phyloP scores from a whole-genome alignment of 805 yeast species.

The Wickerhamomyces queroliae region DNA sequence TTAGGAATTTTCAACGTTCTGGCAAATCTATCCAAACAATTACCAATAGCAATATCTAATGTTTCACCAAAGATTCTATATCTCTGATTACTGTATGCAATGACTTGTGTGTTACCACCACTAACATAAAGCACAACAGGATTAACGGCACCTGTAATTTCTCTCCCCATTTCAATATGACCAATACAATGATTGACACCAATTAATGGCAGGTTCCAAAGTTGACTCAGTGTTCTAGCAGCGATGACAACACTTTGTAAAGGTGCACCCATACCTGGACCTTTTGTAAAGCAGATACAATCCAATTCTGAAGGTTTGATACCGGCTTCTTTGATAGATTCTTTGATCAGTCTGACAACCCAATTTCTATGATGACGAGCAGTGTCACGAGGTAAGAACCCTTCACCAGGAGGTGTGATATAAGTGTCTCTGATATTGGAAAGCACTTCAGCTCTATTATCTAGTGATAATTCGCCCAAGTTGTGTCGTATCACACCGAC shows the following conservation, averaged over 20 bases:
- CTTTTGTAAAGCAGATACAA: conserved; percentile 91
- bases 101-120: conserved; percentile 98
- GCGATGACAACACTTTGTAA: conserved; percentile 88
- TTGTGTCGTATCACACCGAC: conserved; percentile 85
- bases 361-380: conserved; percentile 96
- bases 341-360: conserved; percentile 74
- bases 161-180: conserved; percentile 98
- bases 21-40: conserved; percentile 94
- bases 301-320: conserved; percentile 49
- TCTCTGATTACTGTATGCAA: conserved; percentile 90
- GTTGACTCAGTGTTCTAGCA: conserved; percentile 75
- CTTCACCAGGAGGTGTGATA: conserved; percentile 96
- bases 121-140: conserved; percentile 96
- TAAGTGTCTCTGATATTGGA: conserved; percentile 95
- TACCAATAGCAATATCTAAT: conserved; percentile 94
- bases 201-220: conserved; percentile 80
- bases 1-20: conserved; percentile 83
- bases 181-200: conserved; percentile 98
- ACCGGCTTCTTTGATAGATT: conserved; percentile 58
- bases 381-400: conserved; percentile 92
- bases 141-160: conserved; percentile 94
- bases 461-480: conserved; percentile 46
- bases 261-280: conserved; percentile 99
- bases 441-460: conserved; percentile 67
- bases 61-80: conserved; percentile 99